Evolutionary conservation across 305 asterid species (phyloP), one percentile per base, ranked within the genome.

Genomic region (Fraxinus ornus): DNA sequence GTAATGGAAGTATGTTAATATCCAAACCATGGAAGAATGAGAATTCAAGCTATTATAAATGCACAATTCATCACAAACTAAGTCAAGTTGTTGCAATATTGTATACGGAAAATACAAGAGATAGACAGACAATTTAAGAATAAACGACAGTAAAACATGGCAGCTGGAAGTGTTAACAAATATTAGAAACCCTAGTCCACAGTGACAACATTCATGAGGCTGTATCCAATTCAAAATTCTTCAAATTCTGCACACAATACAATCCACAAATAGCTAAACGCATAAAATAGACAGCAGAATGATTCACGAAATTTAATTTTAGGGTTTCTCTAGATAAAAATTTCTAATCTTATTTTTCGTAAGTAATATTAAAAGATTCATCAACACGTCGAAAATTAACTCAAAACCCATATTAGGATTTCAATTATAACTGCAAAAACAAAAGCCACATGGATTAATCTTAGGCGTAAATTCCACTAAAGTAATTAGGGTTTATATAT

Each of bases 401-500:
- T 26, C 12, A 8, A 74, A 78, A 24, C 15, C 21, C 49, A 77
- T 4, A 68, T 5, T 22, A 4, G 26, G 55, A 76, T 32, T 32
- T 66, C 22, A 73, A 47, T n/a, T 57, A 13, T 68, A 68, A 72
- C 73, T 0, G n/a, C 12, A 49, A 39, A 22, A 3, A 21, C 26
- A 60, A 24, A 8, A 22, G 9, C 49, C 19, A 55, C 49, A 41
- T 47, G 57, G 44, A 49, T 5, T n/a, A 72, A 85, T 37, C 41
- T 77, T 22, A 62, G 35, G 8, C 78, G 41, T 7, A 79, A 7
- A 24, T 22, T 26, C 5, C 57, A 55, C 21, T 28, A 76, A 71
- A 10, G 13, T 75, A 80, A 47, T 83, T 83, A 85, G 86, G 82
- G 83, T 81, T 85, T 85, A 7, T 7, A 41, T 3, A 2, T 24